phyloP scores from a whole-genome alignment of 495 filamentous ascomycete genomes.

The Penicillium angulare region DNA sequence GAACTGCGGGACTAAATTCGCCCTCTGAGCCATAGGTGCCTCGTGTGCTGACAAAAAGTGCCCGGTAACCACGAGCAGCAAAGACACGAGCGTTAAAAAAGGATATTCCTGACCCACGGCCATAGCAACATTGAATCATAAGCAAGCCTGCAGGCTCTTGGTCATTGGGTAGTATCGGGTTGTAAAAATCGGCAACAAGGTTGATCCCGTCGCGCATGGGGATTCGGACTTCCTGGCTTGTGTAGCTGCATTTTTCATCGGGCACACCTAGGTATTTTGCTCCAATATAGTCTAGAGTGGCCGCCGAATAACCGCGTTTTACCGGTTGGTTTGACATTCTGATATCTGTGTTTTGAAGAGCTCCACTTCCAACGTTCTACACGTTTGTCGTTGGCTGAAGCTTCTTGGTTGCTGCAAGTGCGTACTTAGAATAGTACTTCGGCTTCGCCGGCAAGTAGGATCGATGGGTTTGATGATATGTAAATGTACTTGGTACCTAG shows the following conservation, averaged over 20 bases:
- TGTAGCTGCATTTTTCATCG: constrained; percentile 24
- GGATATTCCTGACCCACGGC: constrained; percentile 15
- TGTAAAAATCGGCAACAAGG: constrained; percentile 30
- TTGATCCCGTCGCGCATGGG: constrained; percentile 26
- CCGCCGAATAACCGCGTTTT: constrained; percentile 9
- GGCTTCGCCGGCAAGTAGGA: too few species aligned
- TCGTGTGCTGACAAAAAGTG: constrained; percentile 29
- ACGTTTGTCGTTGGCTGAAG: too few species aligned
- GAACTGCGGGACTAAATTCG: constrained; percentile 12
- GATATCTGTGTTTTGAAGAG: too few species aligned
- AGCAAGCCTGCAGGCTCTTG: constrained; percentile 17
- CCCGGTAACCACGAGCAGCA: constrained; percentile 31
- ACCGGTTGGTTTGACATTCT: constrained; percentile 9
- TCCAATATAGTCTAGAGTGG: constrained; percentile 14
- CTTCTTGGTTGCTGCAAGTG: too few species aligned
- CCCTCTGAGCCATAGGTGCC: constrained; percentile 28
- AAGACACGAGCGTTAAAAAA: constrained; percentile 20
- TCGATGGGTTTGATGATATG: too few species aligned
- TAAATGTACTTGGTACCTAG: too few species aligned
- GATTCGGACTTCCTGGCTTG: constrained; percentile 18
- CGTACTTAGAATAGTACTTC: too few species aligned
- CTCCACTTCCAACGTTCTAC: too few species aligned
- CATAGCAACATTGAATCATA: constrained; percentile 27
- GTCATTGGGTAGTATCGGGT: constrained; percentile 10
- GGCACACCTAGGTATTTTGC: constrained; percentile 6